Base-by-base conservation (phyloP, 345 rosid genomes). In the Isatis tinctoria region DNA sequence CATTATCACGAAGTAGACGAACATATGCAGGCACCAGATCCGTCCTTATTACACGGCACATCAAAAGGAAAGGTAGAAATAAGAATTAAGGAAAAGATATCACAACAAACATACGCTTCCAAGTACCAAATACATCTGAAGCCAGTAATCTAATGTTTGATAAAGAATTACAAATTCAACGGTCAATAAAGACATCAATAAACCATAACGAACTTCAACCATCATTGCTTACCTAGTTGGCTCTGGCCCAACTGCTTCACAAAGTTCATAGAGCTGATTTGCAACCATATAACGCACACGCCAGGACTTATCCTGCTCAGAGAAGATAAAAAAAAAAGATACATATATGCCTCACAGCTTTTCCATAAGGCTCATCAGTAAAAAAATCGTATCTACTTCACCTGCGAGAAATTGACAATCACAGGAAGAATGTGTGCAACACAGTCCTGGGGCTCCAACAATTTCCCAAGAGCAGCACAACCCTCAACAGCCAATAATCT, bases 1-100 rank as follows among this genome's bases (percentile, higher is more conserved):
- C 98, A 83, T 88, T 89, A 76, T 94, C 98, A 49, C 97, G 91
- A 56, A 94, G 98, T 68, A 94, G 74, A 59, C 90, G 91, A 64
- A 90, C 97, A 79, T 91, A 94, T 61, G 98, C 97, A 68, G 97
- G 98, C 44, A 91, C 96, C 83, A 94, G 78, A 43, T 90, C 96
- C 66, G 83, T 68, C 87, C 98, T 93, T 59, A 11, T 45, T 28
- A 77, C 13, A 74, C n/a, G 41, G 40, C 30, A 26, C 49, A 18
- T 4, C 52, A 2, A 4, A 60, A 48, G 7, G 44, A 58, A 10
- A 14, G 22, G 49, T 35, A 35, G 22, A 60, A 22, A 4, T 28
- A 72, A 48, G 52, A 27, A 22, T 70, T 33, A 32, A 36, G 11
- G 17, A 60, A n/a, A n/a, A n/a, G n/a, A n/a, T n/a, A n/a, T n/a